A percentile compares a stretch with the other conserved stretches of the same genome.
Conservation (phyloP, 345 rosid genomes). For the Combretum micranthum region DNA sequence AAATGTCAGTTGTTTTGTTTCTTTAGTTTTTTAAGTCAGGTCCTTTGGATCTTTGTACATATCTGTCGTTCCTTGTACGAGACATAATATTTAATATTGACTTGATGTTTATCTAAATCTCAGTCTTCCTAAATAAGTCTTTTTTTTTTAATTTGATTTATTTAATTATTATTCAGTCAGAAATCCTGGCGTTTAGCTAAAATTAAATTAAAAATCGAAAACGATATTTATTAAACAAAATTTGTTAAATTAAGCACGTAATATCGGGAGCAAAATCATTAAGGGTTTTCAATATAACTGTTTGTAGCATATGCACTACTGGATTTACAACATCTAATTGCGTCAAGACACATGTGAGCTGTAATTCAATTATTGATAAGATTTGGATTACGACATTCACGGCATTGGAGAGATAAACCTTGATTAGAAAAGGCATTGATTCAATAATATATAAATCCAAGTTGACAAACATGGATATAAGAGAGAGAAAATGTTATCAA, state of each 20-base stretch:
- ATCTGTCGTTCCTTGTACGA: no score
- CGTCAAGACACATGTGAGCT: constrained; percentile 7
- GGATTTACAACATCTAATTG: background rate
- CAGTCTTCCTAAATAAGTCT: background rate
- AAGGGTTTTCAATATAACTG: background rate
- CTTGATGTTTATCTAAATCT: constrained; percentile 6
- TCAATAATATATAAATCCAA: background rate
- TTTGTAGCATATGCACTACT: background rate
- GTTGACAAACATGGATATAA: background rate
- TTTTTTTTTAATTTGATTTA: background rate
- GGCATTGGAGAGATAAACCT: background rate
- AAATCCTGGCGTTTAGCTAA: background rate
- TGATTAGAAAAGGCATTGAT: no score
- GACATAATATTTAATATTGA: background rate
- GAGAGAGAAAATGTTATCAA: background rate
- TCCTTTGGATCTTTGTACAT: background rate
- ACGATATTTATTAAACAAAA: background rate
- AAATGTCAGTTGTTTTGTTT: background rate
- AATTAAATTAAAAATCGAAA: background rate
- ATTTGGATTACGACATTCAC: background rate
- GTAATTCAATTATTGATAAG: constrained; percentile 4
- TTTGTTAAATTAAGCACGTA: background rate
- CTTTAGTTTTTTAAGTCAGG: background rate
- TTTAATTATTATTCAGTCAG: background rate
- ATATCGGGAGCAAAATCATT: background rate